Percentiles rank a stretch among this genome's conserved stretches.
These are phyloP conservation scores for Diaporthe amygdali DNA, from an alignment of 2,329 filamentous ascomycete species.

Conservation along the genomic window DNA sequence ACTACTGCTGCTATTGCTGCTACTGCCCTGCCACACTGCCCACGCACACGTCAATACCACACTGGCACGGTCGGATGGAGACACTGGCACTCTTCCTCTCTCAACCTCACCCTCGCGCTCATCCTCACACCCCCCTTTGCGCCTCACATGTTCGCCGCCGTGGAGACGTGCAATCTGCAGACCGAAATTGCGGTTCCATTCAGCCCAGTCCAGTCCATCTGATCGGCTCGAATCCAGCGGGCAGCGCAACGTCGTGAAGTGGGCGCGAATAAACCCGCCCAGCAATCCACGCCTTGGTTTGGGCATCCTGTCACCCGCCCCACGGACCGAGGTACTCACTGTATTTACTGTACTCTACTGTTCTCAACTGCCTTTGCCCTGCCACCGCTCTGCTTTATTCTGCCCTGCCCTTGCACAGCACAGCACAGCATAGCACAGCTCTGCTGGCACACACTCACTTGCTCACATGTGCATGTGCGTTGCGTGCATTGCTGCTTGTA, in stretches of 20 bases:
- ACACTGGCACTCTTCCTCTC: not conserved
- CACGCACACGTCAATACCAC: not conserved
- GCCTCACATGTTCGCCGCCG: constrained; percentile 2
- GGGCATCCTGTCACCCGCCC: not conserved
- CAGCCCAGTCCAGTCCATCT: not conserved
- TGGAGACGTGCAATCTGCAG: constrained; percentile 23
- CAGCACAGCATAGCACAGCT: too few relatives aligned
- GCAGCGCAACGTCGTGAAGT: not conserved
- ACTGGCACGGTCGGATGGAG: not conserved
- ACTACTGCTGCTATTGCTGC: not conserved
- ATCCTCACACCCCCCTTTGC: not conserved
- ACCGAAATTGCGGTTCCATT: constrained; percentile 17
- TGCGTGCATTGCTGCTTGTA: not conserved
- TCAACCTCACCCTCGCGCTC: not conserved
- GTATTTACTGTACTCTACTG: not conserved
- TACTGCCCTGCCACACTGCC: not conserved
- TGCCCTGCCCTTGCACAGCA: not conserved
- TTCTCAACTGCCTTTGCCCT: not conserved
- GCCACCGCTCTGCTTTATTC: not conserved
- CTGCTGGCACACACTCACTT: not conserved
- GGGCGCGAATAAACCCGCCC: not conserved
- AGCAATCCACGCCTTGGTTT: not conserved
- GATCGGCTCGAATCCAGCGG: not conserved
- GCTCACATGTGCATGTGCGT: not conserved
- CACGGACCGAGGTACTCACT: not conserved